phyloP scores from a whole-genome alignment of 805 yeast genomes.

The Teunomyces lycoperdinae region DNA sequence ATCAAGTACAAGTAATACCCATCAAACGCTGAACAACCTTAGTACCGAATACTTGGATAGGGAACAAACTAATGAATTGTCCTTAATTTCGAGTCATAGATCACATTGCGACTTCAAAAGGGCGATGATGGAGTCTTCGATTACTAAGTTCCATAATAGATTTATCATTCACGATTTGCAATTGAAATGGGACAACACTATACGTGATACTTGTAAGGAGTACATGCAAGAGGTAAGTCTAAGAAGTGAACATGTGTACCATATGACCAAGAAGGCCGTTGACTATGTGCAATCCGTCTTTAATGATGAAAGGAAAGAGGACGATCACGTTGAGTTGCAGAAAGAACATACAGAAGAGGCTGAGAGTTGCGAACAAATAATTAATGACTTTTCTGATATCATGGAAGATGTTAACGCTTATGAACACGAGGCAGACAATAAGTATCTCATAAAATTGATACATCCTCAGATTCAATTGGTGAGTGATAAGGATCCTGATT shows the following conservation, averaged over 20 bases:
- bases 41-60: slow-evolving; percentile 7
- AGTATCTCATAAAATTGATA: slow-evolving; percentile 63
- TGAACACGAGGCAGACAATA: slow-evolving; percentile 46
- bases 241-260: slow-evolving; percentile 40
- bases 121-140: slow-evolving; percentile 20
- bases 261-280: slow-evolving; percentile 49
- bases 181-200: slow-evolving; percentile 73
- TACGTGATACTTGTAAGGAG: slow-evolving; percentile 61
- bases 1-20: too few relatives aligned
- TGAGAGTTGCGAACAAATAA: neutral
- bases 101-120: slow-evolving; percentile 24
- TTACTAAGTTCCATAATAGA: slow-evolving; percentile 55
- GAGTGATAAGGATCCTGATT: slow-evolving; percentile 43
- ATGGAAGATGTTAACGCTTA: slow-evolving; percentile 43
- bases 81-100: slow-evolving; percentile 30
- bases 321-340: slow-evolving; percentile 16
- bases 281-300: slow-evolving; percentile 45
- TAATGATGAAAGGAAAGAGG: slow-evolving; percentile 14
- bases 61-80: slow-evolving; percentile 16
- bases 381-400: slow-evolving; percentile 13
- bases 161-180: slow-evolving; percentile 71
- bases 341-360: slow-evolving; percentile 11
- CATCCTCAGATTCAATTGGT: slow-evolving; percentile 80
- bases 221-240: slow-evolving; percentile 49
- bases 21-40: neutral